Percentiles rank a stretch among this genome's conserved stretches.
These are phyloP conservation scores for Herpetospermum pedunculosum DNA, from an alignment of 306 rosid genomes.

Conservation along the genomic window DNA sequence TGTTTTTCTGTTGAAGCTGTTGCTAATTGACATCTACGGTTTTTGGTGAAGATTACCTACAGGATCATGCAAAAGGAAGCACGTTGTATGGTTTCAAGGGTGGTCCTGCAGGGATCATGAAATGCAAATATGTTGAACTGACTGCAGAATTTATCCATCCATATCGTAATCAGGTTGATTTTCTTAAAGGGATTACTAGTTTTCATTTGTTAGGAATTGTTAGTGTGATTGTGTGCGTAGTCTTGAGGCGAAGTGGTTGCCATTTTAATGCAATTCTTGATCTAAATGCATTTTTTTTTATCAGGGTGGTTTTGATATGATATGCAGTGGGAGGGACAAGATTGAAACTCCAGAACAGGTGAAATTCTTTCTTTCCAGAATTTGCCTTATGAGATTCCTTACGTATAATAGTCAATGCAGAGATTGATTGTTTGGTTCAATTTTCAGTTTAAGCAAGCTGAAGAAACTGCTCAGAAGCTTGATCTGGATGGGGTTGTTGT, in stretches of 20 bases:
- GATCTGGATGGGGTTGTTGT: conserved; percentile 97
- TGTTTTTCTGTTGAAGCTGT: conserved; percentile 1
- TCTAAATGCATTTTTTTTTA: neutral
- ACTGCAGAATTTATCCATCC: conserved; percentile 63
- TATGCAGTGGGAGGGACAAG: conserved; percentile 97
- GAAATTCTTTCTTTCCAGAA: neutral
- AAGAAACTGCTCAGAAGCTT: conserved; percentile 68
- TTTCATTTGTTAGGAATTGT: neutral
- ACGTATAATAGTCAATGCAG: neutral
- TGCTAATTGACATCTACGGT: neutral
- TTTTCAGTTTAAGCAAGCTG: conserved; percentile 80
- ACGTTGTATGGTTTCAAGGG: conserved; percentile 81
- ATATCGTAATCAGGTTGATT: conserved; percentile 71
- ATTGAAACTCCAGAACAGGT: conserved; percentile 99
- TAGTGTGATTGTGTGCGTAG: neutral
- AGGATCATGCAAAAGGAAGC: conserved; percentile 64
- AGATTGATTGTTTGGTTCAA: neutral
- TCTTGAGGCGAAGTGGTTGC: neutral
- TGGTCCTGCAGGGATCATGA: conserved; percentile 98
- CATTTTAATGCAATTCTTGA: neutral
- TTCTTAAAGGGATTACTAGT: neutral
- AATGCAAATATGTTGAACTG: conserved; percentile 71
- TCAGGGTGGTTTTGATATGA: conserved; percentile 99
- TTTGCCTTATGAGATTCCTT: neutral
- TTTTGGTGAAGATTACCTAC: conserved; percentile 63